Base-by-base conservation (phyloP, 176 grass and related monocot species). In the Urochloa ruziziensis region DNA sequence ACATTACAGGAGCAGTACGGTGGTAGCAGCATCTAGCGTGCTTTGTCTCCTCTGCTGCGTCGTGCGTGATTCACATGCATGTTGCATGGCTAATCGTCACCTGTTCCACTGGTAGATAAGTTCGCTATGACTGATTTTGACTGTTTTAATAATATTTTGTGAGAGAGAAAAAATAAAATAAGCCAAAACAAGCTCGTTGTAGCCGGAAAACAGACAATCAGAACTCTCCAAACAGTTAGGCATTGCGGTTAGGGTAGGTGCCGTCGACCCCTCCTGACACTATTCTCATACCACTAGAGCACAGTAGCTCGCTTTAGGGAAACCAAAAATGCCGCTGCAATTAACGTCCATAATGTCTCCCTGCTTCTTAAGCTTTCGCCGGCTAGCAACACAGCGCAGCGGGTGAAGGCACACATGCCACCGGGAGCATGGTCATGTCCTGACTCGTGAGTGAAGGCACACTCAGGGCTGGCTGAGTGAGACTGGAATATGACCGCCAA, bases 251-350 rank as follows among this genome's bases (percentile, higher is more conserved):
- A 46, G 34, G 80, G 32, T 57, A 21, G 58, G 77, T 39, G 60
- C 44, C 19, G 56, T 28, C 48, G 42, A 2, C 35, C 43, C 37
- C 4, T 29, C 27, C 42, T 48, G 53, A 73, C 70, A 24, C 53
- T 18, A 11, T 8, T 57, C 4, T 24, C 12, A 16, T 29, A 10
- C 43, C 30, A 10, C 3, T 4, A 59, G 39, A 4, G 30, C 61
- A 62, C 13, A 30, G 13, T 62, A 4, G 14, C 4, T 51, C 19
- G 62, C 62, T 82, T 82, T 59, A 23, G 0, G 32, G 5, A 67
- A 34, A 84, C 82, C 82, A 43, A 16, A 76, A 47, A 44, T 77
- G 82, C 72, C 35, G 18, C 72, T 30, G 12, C 25, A 24, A 33
- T 67, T 32, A 44, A 56, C 8, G 21, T 21, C 25, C 73, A n/a